These are phyloP conservation scores for Hemerocallis citrina DNA, from an alignment of 106 monocot species.

Conservation along the genomic window DNA sequence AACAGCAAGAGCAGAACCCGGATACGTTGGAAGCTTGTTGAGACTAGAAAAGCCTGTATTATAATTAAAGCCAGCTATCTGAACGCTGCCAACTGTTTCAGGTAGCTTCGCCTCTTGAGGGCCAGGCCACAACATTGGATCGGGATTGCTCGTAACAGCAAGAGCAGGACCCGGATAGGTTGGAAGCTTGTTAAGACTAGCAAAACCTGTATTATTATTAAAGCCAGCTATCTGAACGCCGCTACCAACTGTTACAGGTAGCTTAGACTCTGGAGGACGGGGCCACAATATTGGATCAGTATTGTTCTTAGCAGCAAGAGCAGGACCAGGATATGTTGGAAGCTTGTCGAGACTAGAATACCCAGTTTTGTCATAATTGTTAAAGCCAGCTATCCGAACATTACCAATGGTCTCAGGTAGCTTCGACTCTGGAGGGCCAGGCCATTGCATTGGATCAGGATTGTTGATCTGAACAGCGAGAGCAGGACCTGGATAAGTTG, in stretches of 20 bases:
- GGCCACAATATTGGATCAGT: not conserved
- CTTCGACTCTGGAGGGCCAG: not conserved
- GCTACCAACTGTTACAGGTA: too few relatives aligned
- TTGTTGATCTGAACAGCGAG: not conserved
- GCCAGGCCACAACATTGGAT: not conserved
- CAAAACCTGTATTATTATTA: not conserved
- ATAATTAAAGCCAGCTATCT: too few relatives aligned
- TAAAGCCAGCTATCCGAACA: slow-evolving; percentile 25
- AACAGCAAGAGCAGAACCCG: too few relatives aligned
- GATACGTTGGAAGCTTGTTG: too few relatives aligned
- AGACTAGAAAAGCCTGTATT: too few relatives aligned
- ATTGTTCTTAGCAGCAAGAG: not conserved
- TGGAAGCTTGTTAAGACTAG: slow-evolving; percentile 1
- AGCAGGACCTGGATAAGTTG: slow-evolving; percentile 1
- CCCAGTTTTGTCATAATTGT: not conserved
- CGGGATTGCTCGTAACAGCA: not conserved
- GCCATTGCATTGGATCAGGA: not conserved
- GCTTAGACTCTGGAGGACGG: not conserved
- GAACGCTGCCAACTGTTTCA: not conserved
- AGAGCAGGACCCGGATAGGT: not conserved
- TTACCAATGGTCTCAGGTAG: too few relatives aligned
- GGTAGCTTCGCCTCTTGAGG: not conserved
- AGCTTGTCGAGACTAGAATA: not conserved
- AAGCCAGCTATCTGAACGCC: slow-evolving; percentile 26
- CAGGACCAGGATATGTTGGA: not conserved